Evolutionary conservation across 78 protist species (phyloP), one percentile per base, ranked within the genome.

Genomic region (Paulinella micropora): DNA sequence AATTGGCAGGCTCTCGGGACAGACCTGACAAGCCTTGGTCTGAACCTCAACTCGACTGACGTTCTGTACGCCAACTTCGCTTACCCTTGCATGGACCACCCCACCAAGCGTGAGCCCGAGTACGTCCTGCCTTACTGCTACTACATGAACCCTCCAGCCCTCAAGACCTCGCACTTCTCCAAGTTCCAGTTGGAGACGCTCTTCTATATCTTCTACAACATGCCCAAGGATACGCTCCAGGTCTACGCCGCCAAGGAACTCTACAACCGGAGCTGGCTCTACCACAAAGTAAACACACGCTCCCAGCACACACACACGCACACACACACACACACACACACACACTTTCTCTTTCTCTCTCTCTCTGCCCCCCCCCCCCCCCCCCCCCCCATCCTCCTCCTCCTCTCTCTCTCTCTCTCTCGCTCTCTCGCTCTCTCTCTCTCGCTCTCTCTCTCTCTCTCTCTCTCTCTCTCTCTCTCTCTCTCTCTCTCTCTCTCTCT

Each of bases 121-220:
- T 95, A 39, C 90, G 39, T 85, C 38, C 64, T 96, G 29, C 97
- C 97, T 31, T 64, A 79, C 36, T 95, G 97, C 89, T 96, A 96
- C 89, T 93, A 89, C 79, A 89, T 91, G 67, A 88, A 86, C 40
- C 94, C 91, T 0, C 93, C 94, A 1, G 93, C 93, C 4, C 86
- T 93, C 36, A 94, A 96, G 85, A 40, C 92, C 38, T 39, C 39
- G 67, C 93, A 94, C 77, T 89, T 96, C 85, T 64, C 81, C 36
- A 86, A 93, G 89, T 96, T 94, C 93, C 67, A 94, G 1, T 92
- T 92, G 38, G 95, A 94, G 87, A 95, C 97, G 31, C 92, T 97
- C 39, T 96, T 97, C 77, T 97, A 95, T 89, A 95, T 96, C 83
- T 97, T 96, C 88, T 97, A 97, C 87, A 69, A 93, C 92, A 95